These are phyloP conservation scores for Haplographium delicatum DNA, from an alignment of 495 filamentous ascomycete genomes.

Conservation along the genomic window DNA sequence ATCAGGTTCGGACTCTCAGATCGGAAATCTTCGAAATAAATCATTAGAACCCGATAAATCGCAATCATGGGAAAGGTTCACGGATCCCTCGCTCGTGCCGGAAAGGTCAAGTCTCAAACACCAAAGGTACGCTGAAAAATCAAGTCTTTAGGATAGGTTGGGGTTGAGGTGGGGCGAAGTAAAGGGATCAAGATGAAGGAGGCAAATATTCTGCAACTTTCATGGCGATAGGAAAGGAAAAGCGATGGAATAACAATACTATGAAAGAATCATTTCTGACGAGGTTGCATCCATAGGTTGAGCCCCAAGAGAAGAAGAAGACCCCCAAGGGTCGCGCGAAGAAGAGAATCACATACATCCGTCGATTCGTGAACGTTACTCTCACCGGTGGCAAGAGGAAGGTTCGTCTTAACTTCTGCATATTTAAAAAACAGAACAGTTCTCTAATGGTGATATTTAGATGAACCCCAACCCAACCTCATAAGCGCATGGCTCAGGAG, in stretches of 20 bases:
- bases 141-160: constrained; percentile 5
- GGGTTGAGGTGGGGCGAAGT: not conserved
- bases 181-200: not conserved
- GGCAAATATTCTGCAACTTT: not conserved
- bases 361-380: constrained; percentile 99
- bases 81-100: constrained; percentile 92
- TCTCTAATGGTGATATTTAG: constrained; percentile 21
- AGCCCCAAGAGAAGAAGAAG: constrained; percentile 89
- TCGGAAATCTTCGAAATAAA: constrained; percentile 8
- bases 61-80: constrained; percentile 86
- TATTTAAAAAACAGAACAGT: not conserved
- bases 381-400: constrained; percentile 99
- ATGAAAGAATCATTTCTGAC: constrained; percentile 16
- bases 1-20: constrained; percentile 7
- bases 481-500: constrained; percentile 26
- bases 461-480: constrained; percentile 62
- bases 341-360: constrained; percentile 96
- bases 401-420: constrained; percentile 43
- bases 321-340: constrained; percentile 95
- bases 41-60: constrained; percentile 33
- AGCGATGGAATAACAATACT: not conserved
- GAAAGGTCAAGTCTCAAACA: constrained; percentile 91
- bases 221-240: not conserved
- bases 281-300: constrained; percentile 50
- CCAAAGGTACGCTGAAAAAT: constrained; percentile 69